These are phyloP conservation scores for Ogataea neopini DNA, from an alignment of 805 yeast species.

Conservation along the genomic window DNA sequence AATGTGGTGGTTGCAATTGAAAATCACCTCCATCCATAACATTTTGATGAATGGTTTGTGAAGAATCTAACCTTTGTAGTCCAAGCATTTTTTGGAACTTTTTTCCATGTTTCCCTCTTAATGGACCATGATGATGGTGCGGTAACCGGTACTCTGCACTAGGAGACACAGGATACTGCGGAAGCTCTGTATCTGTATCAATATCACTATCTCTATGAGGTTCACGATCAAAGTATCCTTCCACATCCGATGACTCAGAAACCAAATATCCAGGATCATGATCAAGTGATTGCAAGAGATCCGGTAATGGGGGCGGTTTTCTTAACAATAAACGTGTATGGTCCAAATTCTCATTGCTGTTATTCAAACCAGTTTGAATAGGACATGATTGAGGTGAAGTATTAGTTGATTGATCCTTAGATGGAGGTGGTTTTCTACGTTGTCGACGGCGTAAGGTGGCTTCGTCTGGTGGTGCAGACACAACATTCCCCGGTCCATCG, in stretches of 20 bases:
- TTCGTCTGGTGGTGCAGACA: neutral
- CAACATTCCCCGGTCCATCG: neutral
- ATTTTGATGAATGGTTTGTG: slow-evolving; percentile 5
- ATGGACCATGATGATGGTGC: slow-evolving; percentile 27
- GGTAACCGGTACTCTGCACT: slow-evolving; percentile 17
- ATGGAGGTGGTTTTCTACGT: slow-evolving; percentile 25
- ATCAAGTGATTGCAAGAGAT: slow-evolving; percentile 1
- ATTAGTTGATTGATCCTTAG: neutral
- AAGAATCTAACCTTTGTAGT: slow-evolving; percentile 16
- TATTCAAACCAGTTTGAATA: neutral
- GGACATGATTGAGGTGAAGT: slow-evolving; percentile 1
- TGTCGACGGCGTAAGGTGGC: neutral
- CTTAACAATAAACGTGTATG: slow-evolving; percentile 5
- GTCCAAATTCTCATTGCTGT: slow-evolving; percentile 7
- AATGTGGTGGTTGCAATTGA: slow-evolving; percentile 14
- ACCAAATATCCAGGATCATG: slow-evolving; percentile 4
- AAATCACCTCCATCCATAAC: slow-evolving; percentile 1
- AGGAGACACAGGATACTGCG: slow-evolving; percentile 25
- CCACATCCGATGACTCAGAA: slow-evolving; percentile 11
- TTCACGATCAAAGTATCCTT: slow-evolving; percentile 4
- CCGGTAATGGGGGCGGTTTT: slow-evolving; percentile 16
- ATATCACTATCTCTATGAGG: neutral
- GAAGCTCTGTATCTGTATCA: slow-evolving; percentile 15
- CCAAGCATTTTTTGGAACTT: slow-evolving; percentile 27
- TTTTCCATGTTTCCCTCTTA: slow-evolving; percentile 25